Base-by-base conservation (phyloP, 768 basidiomycete species). In the Pleurotus sapidus region DNA sequence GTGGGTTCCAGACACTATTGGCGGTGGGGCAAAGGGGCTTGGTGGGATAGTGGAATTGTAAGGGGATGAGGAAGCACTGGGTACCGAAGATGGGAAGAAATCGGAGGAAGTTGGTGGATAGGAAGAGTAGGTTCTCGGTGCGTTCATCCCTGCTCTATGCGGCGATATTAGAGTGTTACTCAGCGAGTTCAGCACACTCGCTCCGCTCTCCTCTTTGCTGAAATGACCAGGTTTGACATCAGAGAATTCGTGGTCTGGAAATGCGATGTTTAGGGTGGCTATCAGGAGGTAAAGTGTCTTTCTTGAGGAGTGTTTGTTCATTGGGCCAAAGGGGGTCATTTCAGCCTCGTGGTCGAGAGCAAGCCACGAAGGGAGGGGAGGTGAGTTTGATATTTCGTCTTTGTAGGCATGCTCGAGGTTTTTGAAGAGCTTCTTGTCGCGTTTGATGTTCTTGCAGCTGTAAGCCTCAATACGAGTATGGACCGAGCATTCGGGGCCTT, bases 201-300 rank as follows among this genome's bases (percentile, higher is more conserved):
- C 89, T 39, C 77, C 87, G 71, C 83, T 82, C 71, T 91, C 85
- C 71, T 95, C 93, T 57, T 88, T 88, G 67, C 82, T 86, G 72
- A 99, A 99, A 64, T 96, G 89, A 8, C 88, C 87, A 0, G 95
- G 91, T 24, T 89, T 84, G 51, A 97, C 89, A 69, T 92, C 89
- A 5, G 92, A 91, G 77, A 98, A 99, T 67, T 98, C 95, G 75
- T 98, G 84, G 81, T 98, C 96, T 2, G 96, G 96, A 68, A 95
- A 99, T 5, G 96, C 95, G 66, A 93, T 85, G 77, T 99, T 99
- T 65, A 99, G 88, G 2, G 95, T 94, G 30, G 93, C 91, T 66
- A 98, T 97, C 69, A 98, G 89, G 49, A 95, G 86, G 77, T 95
- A 97, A 57, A 97, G 87, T 3, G 92, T 95, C 82, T 96, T 97